Evolutionary conservation across 1,284 basidiomycete genomes (phyloP).

Genomic region (Ustilago loliicola): DNA sequence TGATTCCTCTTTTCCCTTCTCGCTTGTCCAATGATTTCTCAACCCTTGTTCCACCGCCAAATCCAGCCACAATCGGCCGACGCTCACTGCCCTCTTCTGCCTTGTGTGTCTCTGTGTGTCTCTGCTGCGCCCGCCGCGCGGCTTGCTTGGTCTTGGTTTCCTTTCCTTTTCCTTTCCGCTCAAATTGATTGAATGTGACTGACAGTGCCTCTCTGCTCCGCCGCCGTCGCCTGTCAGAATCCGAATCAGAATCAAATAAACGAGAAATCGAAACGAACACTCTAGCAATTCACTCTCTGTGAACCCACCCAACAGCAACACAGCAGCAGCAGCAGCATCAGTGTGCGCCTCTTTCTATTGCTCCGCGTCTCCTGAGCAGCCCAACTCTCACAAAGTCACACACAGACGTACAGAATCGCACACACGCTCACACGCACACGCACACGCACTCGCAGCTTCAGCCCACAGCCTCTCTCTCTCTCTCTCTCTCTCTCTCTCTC

Average conservation of each 20-base stretch:
- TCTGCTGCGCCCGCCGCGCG: conserved; percentile 1
- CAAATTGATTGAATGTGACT: background rate
- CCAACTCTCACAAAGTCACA: conserved; percentile 1
- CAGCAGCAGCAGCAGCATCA: background rate
- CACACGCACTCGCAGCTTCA: background rate
- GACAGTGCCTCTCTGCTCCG: background rate
- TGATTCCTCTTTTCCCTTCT: background rate
- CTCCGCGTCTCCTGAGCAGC: conserved; percentile 5
- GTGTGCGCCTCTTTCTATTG: background rate
- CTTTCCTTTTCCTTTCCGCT: background rate
- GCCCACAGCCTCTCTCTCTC: background rate
- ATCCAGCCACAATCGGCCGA: conserved; percentile 11
- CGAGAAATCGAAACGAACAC: conserved; percentile 2
- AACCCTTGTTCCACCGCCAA: conserved; percentile 15
- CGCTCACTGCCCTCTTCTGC: background rate
- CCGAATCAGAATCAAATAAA: background rate
- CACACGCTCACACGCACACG: background rate
- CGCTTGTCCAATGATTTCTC: background rate
- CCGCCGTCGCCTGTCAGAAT: background rate
- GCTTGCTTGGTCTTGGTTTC: background rate
- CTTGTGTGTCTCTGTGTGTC: background rate
- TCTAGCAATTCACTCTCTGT: background rate
- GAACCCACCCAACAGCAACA: conserved; percentile 7
- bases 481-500: background rate
- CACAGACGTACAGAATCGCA: background rate